A percentile compares a stretch with the other conserved stretches of the same genome.
phyloP scores from a whole-genome alignment of 495 filamentous ascomycete genomes.

The Extremus antarcticus region DNA sequence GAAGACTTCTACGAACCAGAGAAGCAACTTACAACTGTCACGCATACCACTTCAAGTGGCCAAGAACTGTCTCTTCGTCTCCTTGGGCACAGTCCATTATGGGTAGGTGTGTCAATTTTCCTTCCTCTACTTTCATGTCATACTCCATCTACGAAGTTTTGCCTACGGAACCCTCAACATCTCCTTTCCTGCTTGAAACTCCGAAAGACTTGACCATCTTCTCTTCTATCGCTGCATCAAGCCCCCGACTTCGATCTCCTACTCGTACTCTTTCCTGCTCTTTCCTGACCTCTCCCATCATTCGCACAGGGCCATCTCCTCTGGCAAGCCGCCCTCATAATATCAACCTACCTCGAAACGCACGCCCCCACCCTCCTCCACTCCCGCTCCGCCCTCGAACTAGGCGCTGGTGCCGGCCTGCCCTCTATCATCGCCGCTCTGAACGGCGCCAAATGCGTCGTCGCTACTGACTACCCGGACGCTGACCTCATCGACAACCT shows the following conservation, averaged over 20 bases:
- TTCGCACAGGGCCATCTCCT: slow-evolving; percentile 76
- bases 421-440: slow-evolving; percentile 67
- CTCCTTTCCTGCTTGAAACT: not conserved
- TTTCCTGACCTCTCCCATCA: not conserved
- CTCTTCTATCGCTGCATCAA: not conserved
- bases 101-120: slow-evolving; percentile 41
- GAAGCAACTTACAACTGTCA: slow-evolving; percentile 54
- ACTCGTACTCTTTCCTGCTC: slow-evolving; percentile 1
- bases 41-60: slow-evolving; percentile 57
- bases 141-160: not conserved
- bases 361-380: slow-evolving; percentile 44
- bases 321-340: slow-evolving; percentile 74
- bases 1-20: slow-evolving; percentile 63
- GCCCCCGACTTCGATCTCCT: not conserved
- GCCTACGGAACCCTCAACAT: too few relatives aligned
- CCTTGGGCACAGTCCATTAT: slow-evolving; percentile 81
- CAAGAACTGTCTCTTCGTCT: slow-evolving; percentile 60
- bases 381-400: slow-evolving; percentile 63
- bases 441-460: slow-evolving; percentile 54
- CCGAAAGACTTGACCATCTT: not conserved
- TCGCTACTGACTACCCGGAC: slow-evolving; percentile 86
- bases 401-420: slow-evolving; percentile 80
- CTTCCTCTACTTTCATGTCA: not conserved
- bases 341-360: slow-evolving; percentile 66
- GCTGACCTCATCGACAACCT: slow-evolving; percentile 67